phyloP scores from a whole-genome alignment of 768 basidiomycete species.

The Porphyrellus cyaneotinctus region DNA sequence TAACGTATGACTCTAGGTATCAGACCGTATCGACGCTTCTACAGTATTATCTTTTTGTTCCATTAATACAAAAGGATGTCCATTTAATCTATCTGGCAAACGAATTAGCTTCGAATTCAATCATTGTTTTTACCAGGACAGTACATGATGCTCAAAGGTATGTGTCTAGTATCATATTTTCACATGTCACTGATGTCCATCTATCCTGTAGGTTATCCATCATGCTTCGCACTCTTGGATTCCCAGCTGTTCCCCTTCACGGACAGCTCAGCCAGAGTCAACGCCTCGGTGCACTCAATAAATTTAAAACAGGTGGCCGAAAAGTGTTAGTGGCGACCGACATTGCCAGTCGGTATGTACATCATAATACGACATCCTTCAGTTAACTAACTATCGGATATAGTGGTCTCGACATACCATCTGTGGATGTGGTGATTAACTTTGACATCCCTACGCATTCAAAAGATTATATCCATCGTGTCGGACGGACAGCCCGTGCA shows the following conservation, averaged over 20 bases:
- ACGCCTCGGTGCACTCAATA: slow-evolving; percentile 86
- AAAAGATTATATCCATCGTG: slow-evolving; percentile 98
- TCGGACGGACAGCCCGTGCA: slow-evolving; percentile 95
- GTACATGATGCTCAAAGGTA: slow-evolving; percentile 88
- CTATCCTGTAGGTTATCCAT: slow-evolving; percentile 63
- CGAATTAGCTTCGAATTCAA: slow-evolving; percentile 84
- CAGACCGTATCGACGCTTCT: slow-evolving; percentile 93
- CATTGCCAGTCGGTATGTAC: slow-evolving; percentile 79
- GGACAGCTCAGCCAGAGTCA: slow-evolving; percentile 94
- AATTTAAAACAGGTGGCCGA: slow-evolving; percentile 94
- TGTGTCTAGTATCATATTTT: slow-evolving; percentile 5
- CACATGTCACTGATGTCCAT: not conserved
- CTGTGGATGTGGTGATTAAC: slow-evolving; percentile 96
- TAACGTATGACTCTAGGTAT: slow-evolving; percentile 54
- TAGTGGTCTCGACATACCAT: slow-evolving; percentile 92
- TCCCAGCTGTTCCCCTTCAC: slow-evolving; percentile 93
- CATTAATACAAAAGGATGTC: slow-evolving; percentile 86
- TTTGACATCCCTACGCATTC: slow-evolving; percentile 97
- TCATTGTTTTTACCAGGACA: slow-evolving; percentile 95
- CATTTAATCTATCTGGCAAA: slow-evolving; percentile 88
- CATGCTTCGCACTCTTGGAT: slow-evolving; percentile 84
- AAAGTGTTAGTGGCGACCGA: slow-evolving; percentile 94
- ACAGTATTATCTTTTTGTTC: slow-evolving; percentile 94
- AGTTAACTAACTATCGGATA: slow-evolving; percentile 2
- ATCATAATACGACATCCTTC: not conserved